Conservation (phyloP, 129 eudicot genomes). For the Flaveria linearis region DNA sequence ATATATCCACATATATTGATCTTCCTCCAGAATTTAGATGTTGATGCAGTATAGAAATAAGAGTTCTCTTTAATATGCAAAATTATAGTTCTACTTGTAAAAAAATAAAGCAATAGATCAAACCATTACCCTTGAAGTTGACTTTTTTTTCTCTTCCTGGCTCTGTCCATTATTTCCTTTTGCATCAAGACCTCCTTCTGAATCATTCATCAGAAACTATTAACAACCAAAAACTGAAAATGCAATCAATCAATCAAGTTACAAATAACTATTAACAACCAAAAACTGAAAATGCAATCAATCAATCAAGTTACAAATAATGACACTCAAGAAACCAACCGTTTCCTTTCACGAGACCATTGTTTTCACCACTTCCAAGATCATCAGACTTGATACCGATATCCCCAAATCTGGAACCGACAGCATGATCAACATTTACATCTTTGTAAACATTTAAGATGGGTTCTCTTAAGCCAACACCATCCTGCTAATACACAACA, state of each 20-base stretch:
- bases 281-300: not conserved
- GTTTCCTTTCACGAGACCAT: constrained; percentile 27
- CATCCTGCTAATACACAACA: constrained; percentile 48
- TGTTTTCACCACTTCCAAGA: constrained; percentile 29
- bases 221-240: not conserved
- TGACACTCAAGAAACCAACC: constrained; percentile 38
- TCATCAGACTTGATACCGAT: constrained; percentile 23
- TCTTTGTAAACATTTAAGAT: constrained; percentile 62
- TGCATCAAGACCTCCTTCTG: constrained; percentile 44
- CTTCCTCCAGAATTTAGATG: not conserved
- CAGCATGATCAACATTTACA: constrained; percentile 35
- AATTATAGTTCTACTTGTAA: not conserved
- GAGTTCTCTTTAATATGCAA: too few species aligned
- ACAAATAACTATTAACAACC: constrained; percentile 2
- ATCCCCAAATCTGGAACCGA: constrained; percentile 33
- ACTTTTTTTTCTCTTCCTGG: constrained; percentile 28
- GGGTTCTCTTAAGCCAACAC: constrained; percentile 60
- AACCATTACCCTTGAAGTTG: constrained; percentile 44
- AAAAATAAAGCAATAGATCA: constrained; percentile 17
- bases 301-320: not conserved
- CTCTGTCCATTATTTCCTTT: constrained; percentile 32
- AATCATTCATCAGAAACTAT: constrained; percentile 5
- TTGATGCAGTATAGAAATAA: not conserved
- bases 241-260: not conserved
- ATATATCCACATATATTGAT: not conserved